Evolutionary conservation across 2,329 filamentous ascomycete genomes (phyloP), one percentile per base, ranked within the genome.

Genomic region (Simplicillium aogashimaense): DNA sequence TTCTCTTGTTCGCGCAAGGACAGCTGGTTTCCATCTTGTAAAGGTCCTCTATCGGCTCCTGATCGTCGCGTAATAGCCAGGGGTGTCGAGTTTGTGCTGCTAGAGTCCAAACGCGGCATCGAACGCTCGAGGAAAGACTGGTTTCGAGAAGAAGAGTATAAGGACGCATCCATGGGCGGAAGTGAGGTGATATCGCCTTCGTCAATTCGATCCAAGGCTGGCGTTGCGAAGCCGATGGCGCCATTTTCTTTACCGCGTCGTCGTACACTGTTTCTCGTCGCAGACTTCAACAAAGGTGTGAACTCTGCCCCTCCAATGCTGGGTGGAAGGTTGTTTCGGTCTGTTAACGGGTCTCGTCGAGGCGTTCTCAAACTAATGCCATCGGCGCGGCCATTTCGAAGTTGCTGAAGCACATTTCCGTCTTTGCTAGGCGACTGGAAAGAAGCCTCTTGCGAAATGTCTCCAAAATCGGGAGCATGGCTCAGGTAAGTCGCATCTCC

Each of bases 1-100:
- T 87, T 88, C 62, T 97, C 92, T 60, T 98, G 92, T 57, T 98
- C 92, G 45, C 88, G 81, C 43, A 98, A 64, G 1, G 92, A 95
- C 50, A 95, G 73, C 55, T 94, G 83, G 52, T 95, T 95, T 15
- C 88, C 88, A 51, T 92, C 83, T 45, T 89, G 82, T 30, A 94
- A 63, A 4, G 86, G 76, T 1, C 79, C 82, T 39, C 78, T 80
- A 39, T 72, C 73, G 35, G 72, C 76, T 39, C 71, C 71, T 45
- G 74, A 73, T 42, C 81, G 74, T 6, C 81, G 74, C 29, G 86
- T 65, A 43, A 81, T 70, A 3, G 80, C 79, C 53, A 94, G 67
- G 1, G 92, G 92, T 5, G 92, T 95, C 45, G 86, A 87, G 47
- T 85, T 79, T 32, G 76, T 73, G 58, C 88, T 95, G 59, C 86